A percentile compares a stretch with the other conserved stretches of the same genome.
Conservation (phyloP, 2,329 filamentous ascomycete genomes). For the Aspergillus fructus region DNA sequence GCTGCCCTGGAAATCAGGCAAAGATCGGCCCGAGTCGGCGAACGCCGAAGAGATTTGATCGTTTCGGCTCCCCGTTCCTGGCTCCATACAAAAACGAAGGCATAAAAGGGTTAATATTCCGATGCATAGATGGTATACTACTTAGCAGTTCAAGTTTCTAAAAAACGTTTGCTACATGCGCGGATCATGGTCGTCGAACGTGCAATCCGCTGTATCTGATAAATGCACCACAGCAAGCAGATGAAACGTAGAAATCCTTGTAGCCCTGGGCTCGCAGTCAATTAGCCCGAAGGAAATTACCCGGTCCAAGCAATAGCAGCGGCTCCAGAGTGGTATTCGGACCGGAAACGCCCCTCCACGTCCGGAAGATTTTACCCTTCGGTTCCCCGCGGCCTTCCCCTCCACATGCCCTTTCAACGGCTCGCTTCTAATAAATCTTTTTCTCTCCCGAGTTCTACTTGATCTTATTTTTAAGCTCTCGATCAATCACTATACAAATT, state of each 20-base stretch:
- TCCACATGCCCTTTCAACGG: not conserved
- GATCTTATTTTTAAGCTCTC: not conserved
- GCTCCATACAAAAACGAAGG: not conserved
- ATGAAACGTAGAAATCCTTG: not conserved
- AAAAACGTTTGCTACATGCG: too few relatives aligned
- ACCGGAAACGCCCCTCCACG: slow-evolving; percentile 6
- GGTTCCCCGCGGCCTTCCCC: slow-evolving; percentile 10
- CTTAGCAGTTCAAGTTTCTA: too few relatives aligned
- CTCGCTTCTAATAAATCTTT: slow-evolving; percentile 4
- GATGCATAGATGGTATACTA: too few relatives aligned
- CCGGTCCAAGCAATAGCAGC: not conserved
- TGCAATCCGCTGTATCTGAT: too few relatives aligned
- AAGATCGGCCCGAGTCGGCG: slow-evolving; percentile 4
- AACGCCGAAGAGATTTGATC: not conserved
- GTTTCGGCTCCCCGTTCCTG: slow-evolving; percentile 6
- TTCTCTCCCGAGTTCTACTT: not conserved
- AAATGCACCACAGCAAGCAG: not conserved
- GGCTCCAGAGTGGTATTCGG: not conserved
- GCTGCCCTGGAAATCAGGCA: not conserved
- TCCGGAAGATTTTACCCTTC: slow-evolving; percentile 10
- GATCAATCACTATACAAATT: not conserved
- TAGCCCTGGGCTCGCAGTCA: not conserved
- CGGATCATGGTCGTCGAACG: too few relatives aligned
- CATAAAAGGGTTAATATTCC: not conserved
- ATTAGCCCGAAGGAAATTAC: slow-evolving; percentile 8